phyloP scores from a whole-genome alignment of 257 asterid species.

The Catharanthus roseus region DNA sequence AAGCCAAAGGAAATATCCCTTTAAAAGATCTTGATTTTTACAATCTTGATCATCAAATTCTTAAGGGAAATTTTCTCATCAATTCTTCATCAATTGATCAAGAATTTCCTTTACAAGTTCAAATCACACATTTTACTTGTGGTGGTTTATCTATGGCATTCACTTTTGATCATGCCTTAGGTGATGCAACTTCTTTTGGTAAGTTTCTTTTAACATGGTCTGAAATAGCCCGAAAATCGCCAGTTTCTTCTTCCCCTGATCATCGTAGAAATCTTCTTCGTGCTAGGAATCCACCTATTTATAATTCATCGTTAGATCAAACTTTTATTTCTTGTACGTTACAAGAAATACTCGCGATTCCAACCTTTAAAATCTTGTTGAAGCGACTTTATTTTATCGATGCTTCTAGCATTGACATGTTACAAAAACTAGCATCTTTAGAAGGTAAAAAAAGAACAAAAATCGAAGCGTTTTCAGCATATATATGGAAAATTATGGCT shows the following conservation, averaged over 20 bases:
- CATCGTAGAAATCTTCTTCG: constrained; percentile 37
- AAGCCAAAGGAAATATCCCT: constrained; percentile 36
- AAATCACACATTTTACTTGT: constrained; percentile 39
- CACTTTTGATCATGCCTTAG: constrained; percentile 61
- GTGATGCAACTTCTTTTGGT: constrained; percentile 50
- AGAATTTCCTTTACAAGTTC: constrained; percentile 34
- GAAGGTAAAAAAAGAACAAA: constrained; percentile 37
- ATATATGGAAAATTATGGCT: constrained; percentile 51
- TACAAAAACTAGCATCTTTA: constrained; percentile 31
- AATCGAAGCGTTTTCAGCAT: constrained; percentile 53
- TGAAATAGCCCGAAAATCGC: constrained; percentile 30
- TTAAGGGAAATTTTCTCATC: constrained; percentile 35
- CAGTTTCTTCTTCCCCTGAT: constrained; percentile 34
- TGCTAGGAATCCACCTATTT: constrained; percentile 35
- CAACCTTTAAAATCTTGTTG: constrained; percentile 25
- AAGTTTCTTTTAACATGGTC: constrained; percentile 51
- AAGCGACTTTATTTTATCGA: constrained; percentile 43
- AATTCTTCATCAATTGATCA: constrained; percentile 19
- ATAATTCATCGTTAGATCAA: constrained; percentile 37
- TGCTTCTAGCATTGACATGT: constrained; percentile 22
- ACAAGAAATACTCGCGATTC: constrained; percentile 34
- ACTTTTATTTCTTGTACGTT: constrained; percentile 49
- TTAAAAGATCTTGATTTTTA: constrained; percentile 37
- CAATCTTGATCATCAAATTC: constrained; percentile 33
- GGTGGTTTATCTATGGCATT: constrained; percentile 38